These are phyloP conservation scores for Pythium aquatile DNA, from an alignment of 352 stramenopile genomes.

Conservation along the genomic window DNA sequence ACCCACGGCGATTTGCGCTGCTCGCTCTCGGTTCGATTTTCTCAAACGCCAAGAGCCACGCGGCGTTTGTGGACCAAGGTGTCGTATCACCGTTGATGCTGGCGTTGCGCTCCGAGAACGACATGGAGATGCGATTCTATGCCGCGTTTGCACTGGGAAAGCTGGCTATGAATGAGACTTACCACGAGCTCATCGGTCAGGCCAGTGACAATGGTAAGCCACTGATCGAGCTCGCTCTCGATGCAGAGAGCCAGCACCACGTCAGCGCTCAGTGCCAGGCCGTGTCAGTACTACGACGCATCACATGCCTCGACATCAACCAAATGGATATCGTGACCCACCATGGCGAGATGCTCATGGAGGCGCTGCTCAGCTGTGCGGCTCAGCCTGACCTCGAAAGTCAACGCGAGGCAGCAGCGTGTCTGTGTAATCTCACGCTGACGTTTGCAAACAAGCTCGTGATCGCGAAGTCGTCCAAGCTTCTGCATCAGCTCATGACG, in stretches of 20 bases:
- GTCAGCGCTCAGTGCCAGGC: conserved; percentile 86
- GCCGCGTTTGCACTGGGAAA: conserved; percentile 93
- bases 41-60: conserved; percentile 59
- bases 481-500: conserved; percentile 66
- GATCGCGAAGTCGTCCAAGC: conserved; percentile 44
- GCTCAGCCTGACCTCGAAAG: conserved; percentile 70
- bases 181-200: conserved; percentile 63
- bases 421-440: conserved; percentile 86
- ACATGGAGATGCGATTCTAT: conserved; percentile 93
- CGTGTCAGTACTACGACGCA: conserved; percentile 86
- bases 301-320: conserved; percentile 82
- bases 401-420: conserved; percentile 88
- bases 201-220: conserved; percentile 47
- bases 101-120: conserved; percentile 54
- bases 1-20: conserved; percentile 77
- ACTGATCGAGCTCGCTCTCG: conserved; percentile 57
- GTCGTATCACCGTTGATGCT: conserved; percentile 72
- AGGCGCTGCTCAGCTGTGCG: conserved; percentile 46
- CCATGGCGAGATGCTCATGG: conserved; percentile 55
- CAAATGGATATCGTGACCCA: conserved; percentile 74
- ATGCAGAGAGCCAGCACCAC: conserved; percentile 40
- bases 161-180: conserved; percentile 79
- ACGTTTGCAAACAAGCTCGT: conserved; percentile 74
- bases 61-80: conserved; percentile 61
- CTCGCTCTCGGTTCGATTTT: conserved; percentile 87